Base-by-base conservation (phyloP, 2,329 filamentous ascomycete species). In the Neopestalotiopsis rosae region DNA sequence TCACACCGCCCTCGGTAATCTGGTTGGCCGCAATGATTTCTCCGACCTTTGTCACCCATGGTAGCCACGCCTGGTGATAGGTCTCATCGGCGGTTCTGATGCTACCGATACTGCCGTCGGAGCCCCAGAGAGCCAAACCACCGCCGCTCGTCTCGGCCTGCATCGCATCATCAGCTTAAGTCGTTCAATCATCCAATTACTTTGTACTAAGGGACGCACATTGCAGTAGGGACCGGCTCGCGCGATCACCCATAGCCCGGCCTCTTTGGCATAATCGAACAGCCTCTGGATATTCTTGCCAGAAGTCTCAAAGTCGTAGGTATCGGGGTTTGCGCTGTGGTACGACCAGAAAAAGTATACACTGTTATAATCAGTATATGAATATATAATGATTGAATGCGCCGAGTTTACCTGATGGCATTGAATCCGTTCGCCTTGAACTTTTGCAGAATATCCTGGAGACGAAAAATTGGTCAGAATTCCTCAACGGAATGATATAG, bases 291-390 rank as follows among this genome's bases (percentile, higher is more conserved):
- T 74, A 69, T 88, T 81, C 72, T 87, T 86, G 1, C 82, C 85
- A 0, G 85, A 80, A 0, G 81, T 83, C 57, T 85, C 80, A 67
- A 88, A 88, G 72, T 87, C 86, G 72, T 82, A 86, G 4, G 78
- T 76, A 20, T 77, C 84, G 71, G 79, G 79, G 13, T 81, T 82
- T 6, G 80, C 76, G 56, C 80, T 84, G 72, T 85, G 83, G 68
- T 85, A 86, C 4, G 81, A 84, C 82, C 83, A 86, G 76, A 85
- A 85, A 72, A 86, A 85, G 75, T 85, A 86, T 40, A 85, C 76
- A 69, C 81, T 78, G 65, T 10, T 10, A 74, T n/a, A 9, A 17
- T 34, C 12, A 32, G n/a, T 42, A 58, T 9, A 14, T 24, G 57
- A 7, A 14, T 42, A 14, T n/a, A 4, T 9, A 12, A 14, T 40